phyloP scores from a whole-genome alignment of 176 grass and related monocot genomes.

The Rhynchospora tenuis region DNA sequence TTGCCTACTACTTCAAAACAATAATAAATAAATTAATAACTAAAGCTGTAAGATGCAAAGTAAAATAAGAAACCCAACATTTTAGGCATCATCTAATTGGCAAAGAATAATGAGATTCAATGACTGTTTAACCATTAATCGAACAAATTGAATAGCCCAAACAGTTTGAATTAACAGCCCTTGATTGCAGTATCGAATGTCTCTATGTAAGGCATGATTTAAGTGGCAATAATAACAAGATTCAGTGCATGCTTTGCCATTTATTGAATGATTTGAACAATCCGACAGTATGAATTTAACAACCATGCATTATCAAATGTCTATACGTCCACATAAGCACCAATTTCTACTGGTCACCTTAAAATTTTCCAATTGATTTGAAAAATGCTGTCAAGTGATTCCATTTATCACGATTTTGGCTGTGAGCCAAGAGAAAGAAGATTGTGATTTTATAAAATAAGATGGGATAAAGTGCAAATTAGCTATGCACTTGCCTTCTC shows the following conservation, averaged over 20 bases:
- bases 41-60: background rate
- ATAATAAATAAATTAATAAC: too few species aligned
- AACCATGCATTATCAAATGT: background rate
- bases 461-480: background rate
- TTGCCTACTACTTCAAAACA: too few species aligned
- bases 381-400: background rate
- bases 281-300: background rate
- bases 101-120: background rate
- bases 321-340: background rate
- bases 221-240: background rate
- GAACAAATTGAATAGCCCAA: background rate
- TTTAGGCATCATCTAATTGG: background rate
- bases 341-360: background rate
- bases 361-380: background rate
- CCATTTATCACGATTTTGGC: background rate
- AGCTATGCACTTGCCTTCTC: slow-evolving; percentile 58
- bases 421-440: background rate
- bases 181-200: background rate
- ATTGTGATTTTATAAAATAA: slow-evolving; percentile 2
- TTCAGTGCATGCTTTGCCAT: background rate
- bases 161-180: background rate
- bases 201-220: background rate
- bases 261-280: background rate
- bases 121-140: background rate
- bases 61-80: background rate